Percentiles rank a stretch among this genome's conserved stretches.
Conservation (phyloP, 2,329 filamentous ascomycete species). For the Trichoderma brevicompactum region DNA sequence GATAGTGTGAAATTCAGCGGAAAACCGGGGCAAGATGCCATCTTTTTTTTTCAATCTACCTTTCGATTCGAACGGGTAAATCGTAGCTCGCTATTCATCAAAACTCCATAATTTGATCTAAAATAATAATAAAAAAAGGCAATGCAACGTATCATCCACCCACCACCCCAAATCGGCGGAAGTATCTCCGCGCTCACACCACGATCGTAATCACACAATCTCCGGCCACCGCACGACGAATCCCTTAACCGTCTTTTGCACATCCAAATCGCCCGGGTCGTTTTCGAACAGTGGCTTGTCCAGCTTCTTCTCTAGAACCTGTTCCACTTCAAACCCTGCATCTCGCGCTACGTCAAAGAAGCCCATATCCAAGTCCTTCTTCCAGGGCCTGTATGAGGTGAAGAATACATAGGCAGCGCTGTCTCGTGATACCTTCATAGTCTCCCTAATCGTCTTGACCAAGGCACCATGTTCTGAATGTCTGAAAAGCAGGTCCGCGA, state of each 20-base stretch:
- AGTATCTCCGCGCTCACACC: neutral
- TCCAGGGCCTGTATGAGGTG: slow-evolving; percentile 91
- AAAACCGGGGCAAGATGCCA: neutral
- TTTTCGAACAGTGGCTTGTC: slow-evolving; percentile 88
- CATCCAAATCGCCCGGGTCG: slow-evolving; percentile 80
- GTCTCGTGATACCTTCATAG: slow-evolving; percentile 59
- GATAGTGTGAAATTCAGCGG: neutral
- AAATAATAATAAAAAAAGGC: neutral
- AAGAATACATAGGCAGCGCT: slow-evolving; percentile 86
- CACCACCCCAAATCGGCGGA: neutral
- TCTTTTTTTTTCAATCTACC: neutral
- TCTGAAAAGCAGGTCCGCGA: slow-evolving; percentile 90
- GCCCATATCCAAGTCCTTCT: slow-evolving; percentile 78
- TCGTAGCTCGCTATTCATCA: neutral
- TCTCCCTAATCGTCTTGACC: slow-evolving; percentile 70
- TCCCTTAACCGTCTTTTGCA: slow-evolving; percentile 81
- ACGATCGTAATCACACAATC: slow-evolving; percentile 32
- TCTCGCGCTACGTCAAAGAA: slow-evolving; percentile 81
- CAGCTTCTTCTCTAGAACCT: slow-evolving; percentile 80
- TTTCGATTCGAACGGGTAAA: neutral
- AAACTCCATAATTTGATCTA: slow-evolving; percentile 1
- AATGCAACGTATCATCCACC: slow-evolving; percentile 3
- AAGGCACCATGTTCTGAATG: slow-evolving; percentile 85
- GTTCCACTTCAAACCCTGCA: slow-evolving; percentile 74
- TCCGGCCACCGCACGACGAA: slow-evolving; percentile 72